phyloP scores from a whole-genome alignment of 192 early-diverging fungal genomes.

The Jimgerdemannia lactiflua region DNA sequence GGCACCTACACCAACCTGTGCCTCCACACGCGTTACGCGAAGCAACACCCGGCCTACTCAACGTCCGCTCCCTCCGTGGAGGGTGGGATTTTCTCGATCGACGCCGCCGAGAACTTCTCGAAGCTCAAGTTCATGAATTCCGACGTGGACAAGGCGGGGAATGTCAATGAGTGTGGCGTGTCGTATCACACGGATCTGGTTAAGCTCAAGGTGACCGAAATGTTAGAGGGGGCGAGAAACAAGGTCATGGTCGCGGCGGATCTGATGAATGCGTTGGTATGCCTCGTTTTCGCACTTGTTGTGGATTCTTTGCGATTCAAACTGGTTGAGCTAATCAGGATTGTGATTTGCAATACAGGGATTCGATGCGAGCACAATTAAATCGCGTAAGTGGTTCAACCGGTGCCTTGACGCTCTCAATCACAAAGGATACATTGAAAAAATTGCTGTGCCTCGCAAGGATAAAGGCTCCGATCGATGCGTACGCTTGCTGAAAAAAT shows the following conservation, averaged over 20 bases:
- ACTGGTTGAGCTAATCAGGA: too few species aligned
- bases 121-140: too few species aligned
- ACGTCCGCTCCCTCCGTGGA: too few species aligned
- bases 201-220: slow-evolving; percentile 49
- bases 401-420: slow-evolving; percentile 41
- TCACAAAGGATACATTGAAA: slow-evolving; percentile 50
- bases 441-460: slow-evolving; percentile 27
- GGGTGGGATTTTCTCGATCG: too few species aligned
- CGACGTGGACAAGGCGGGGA: too few species aligned
- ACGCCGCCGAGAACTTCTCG: too few species aligned
- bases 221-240: slow-evolving; percentile 48
- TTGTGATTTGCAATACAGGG: slow-evolving; percentile 16
- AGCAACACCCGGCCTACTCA: slow-evolving; percentile 40
- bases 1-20: slow-evolving; percentile 58
- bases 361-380: slow-evolving; percentile 26
- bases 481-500: slow-evolving; percentile 44
- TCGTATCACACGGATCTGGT: slow-evolving; percentile 54
- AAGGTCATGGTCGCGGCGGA: slow-evolving; percentile 50
- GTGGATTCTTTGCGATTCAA: not conserved
- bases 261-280: slow-evolving; percentile 53
- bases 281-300: slow-evolving; percentile 1
- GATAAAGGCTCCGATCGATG: slow-evolving; percentile 37
- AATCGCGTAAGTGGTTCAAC: slow-evolving; percentile 60
- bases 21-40: slow-evolving; percentile 51
- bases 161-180: slow-evolving; percentile 14